These are phyloP conservation scores for Papilionanthe hybrid DNA, from an alignment of 116 monocot genomes.

Conservation along the genomic window DNA sequence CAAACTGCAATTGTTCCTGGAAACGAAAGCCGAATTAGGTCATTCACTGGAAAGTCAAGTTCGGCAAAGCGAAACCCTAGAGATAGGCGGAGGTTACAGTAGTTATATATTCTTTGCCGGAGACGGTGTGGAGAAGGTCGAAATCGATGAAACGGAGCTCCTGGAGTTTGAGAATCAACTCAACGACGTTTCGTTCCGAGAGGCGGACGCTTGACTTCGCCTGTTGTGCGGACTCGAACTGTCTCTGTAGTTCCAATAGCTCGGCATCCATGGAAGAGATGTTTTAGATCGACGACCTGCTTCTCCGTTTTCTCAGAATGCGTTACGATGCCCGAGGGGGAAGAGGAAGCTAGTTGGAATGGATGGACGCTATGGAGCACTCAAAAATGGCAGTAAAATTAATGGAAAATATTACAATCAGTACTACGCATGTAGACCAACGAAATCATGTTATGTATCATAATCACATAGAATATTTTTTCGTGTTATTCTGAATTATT, in stretches of 20 bases:
- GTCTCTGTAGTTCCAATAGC: slow-evolving; percentile 80
- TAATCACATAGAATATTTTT: no score
- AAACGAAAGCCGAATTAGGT: neutral
- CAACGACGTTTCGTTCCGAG: slow-evolving; percentile 95
- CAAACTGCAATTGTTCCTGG: slow-evolving; percentile 77
- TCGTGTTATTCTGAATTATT: no score
- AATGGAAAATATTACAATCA: no score
- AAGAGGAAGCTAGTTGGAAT: no score
- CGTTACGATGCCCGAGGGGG: neutral
- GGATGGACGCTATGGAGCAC: no score
- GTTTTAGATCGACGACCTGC: neutral
- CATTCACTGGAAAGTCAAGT: neutral
- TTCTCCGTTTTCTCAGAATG: neutral
- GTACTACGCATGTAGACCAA: no score
- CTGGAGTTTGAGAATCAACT: slow-evolving; percentile 85
- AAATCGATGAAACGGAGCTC: slow-evolving; percentile 75
- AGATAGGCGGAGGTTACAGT: slow-evolving; percentile 33
- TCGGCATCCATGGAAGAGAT: slow-evolving; percentile 79
- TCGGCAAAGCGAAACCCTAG: neutral
- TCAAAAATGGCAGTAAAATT: no score
- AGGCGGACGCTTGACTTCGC: slow-evolving; percentile 82
- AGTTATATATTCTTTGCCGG: slow-evolving; percentile 99
- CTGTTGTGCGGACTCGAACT: slow-evolving; percentile 86
- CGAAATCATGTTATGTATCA: no score
- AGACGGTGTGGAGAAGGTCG: slow-evolving; percentile 91